Evolutionary conservation across 805 yeast genomes (phyloP), one percentile per base, ranked within the genome.

Genomic region (Deakozyma indianensis): DNA sequence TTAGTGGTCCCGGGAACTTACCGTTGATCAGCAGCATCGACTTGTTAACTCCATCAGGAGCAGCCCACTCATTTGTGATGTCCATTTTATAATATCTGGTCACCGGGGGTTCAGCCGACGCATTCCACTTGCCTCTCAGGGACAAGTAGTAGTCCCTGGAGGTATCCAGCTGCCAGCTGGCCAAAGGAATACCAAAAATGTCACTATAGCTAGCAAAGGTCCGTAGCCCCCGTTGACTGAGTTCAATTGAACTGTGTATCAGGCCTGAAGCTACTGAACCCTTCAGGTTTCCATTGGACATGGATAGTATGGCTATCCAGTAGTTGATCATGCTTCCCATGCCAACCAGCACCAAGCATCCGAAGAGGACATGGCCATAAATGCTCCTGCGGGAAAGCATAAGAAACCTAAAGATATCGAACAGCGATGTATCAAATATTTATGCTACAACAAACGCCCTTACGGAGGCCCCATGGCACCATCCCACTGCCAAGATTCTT

Each of bases 1-100:
- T 55, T 5, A 59, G 51, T 1, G 80, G 80, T 0, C 76, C 75
- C 1, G 80, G 80, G 45, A 69, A 70, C 45, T 61, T 50, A 25
- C 70, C 70, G 45, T 72, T 72, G 45, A 71, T 59, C 3, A 64
- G 55, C 23, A 65, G 62, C 46, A 63, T 56, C 4, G 54, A 50
- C 43, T 64, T 60, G 44, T 53, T 54, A 15, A 54, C 57, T 3
- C 74, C 74, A 35, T 62, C 71, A 3, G 63, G 60, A 24, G 50
- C 44, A 9, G 51, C 48, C 3, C 41, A 23, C 3, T 45, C 47
- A 20, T 56, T 52, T 23, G 49, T 46, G 22, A 56, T 42, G 4
- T 43, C 48, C 46, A 56, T 52, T 9, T 40, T 41, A 43, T 51
- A 56, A 40, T 51, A 53, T 9, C 60, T 41, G 1, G 50, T 49